These are phyloP conservation scores for Lophiotrema nucula DNA, from an alignment of 495 filamentous ascomycete genomes.

Conservation along the genomic window DNA sequence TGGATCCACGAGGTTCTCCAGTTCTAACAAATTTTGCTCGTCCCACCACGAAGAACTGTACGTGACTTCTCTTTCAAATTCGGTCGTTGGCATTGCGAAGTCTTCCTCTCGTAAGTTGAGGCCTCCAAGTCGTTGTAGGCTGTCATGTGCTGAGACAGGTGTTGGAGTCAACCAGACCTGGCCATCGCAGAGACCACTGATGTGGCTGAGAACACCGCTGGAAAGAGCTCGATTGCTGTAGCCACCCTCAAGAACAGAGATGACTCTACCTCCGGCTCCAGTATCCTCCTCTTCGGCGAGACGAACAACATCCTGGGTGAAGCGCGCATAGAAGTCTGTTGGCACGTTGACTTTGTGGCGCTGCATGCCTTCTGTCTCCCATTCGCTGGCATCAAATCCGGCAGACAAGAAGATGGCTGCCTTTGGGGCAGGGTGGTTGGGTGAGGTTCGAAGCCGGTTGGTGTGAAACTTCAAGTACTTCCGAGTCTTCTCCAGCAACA, in stretches of 20 bases:
- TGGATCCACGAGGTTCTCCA: conserved; percentile 58
- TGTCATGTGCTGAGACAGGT: conserved; percentile 52
- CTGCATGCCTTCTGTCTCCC: conserved; percentile 90
- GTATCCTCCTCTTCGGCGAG: conserved; percentile 79
- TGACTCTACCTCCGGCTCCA: conserved; percentile 74
- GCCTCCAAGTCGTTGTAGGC: conserved; percentile 48
- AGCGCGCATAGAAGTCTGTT: conserved; percentile 90
- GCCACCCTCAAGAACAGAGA: conserved; percentile 93
- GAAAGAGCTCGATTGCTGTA: conserved; percentile 89
- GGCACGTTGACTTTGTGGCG: conserved; percentile 92
- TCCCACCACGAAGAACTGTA: conserved; percentile 81
- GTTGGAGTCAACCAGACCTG: conserved; percentile 27
- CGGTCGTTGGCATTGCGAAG: conserved; percentile 3
- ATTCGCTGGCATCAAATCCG: conserved; percentile 95
- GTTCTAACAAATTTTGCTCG: conserved; percentile 58
- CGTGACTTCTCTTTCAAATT: conserved; percentile 2
- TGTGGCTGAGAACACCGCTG: conserved; percentile 83
- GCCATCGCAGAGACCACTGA: conserved; percentile 69
- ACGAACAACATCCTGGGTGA: conserved; percentile 78
- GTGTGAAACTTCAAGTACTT: conserved; percentile 69
- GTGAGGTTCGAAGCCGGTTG: conserved; percentile 53
- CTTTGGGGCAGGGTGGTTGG: conserved; percentile 59
- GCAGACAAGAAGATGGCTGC: conserved; percentile 92
- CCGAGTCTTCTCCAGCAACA: conserved; percentile 76
- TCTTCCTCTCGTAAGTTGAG: conserved; percentile 27